Percentiles rank a stretch among this genome's conserved stretches.
phyloP scores from a whole-genome alignment of 208 protist genomes.

The Phytomonas francai region DNA sequence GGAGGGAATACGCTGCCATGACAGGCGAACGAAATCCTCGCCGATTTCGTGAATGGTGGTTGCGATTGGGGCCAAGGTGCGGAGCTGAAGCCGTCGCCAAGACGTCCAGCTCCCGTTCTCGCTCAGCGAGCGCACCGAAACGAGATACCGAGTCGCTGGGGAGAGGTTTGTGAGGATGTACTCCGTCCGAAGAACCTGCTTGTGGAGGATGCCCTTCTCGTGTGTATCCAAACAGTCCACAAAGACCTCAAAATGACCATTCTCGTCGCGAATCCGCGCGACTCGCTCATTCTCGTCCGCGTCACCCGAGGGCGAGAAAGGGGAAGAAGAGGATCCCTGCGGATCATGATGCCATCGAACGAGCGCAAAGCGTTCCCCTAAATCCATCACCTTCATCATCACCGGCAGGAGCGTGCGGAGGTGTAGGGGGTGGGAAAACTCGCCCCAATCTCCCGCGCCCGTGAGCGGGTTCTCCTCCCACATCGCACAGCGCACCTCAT shows the following conservation, averaged over 20 bases:
- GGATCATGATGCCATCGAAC: slow-evolving; percentile 70
- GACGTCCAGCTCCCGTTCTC: slow-evolving; percentile 79
- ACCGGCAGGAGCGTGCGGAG: slow-evolving; percentile 69
- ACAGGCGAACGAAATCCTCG: slow-evolving; percentile 86
- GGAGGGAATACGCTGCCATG: slow-evolving; percentile 67
- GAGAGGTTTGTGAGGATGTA: slow-evolving; percentile 83
- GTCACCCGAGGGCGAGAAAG: neutral
- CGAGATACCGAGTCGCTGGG: slow-evolving; percentile 72
- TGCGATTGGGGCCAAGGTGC: slow-evolving; percentile 74
- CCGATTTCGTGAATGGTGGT: slow-evolving; percentile 84
- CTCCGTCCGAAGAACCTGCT: slow-evolving; percentile 72
- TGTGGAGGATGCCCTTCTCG: slow-evolving; percentile 71
- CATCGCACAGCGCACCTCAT: slow-evolving; percentile 64
- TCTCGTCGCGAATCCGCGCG: too few relatives aligned
- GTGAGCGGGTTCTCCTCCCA: slow-evolving; percentile 71
- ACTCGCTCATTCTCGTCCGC: neutral
- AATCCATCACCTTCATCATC: slow-evolving; percentile 63
- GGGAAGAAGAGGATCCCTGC: neutral
- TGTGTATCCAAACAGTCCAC: slow-evolving; percentile 73
- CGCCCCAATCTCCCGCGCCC: slow-evolving; percentile 74
- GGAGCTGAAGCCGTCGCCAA: slow-evolving; percentile 70
- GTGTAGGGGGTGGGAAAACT: slow-evolving; percentile 58
- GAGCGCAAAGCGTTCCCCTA: slow-evolving; percentile 87
- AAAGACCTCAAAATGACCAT: slow-evolving; percentile 90
- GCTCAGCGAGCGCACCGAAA: slow-evolving; percentile 83